Base-by-base conservation (phyloP, 345 rosid genomes). In the Gossypium stocksii region DNA sequence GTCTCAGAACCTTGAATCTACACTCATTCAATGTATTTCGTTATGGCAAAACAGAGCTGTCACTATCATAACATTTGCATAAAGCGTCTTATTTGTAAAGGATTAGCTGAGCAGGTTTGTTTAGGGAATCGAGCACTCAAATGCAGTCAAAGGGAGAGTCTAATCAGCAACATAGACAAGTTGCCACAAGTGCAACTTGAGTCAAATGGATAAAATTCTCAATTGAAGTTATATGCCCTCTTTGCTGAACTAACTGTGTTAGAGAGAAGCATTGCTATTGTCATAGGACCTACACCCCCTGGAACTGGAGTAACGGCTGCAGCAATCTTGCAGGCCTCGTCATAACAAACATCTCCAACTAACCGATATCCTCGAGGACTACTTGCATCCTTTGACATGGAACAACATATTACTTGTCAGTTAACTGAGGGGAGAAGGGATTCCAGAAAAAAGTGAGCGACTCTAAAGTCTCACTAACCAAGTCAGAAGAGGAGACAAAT, bases 241-340 rank as follows among this genome's bases (percentile, higher is more conserved):
- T 90, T 89, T 11, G 97, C 93, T 0, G 98, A 86, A 56, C 46
- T 78, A 66, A 94, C 86, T n/a, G 96, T 91, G 77, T 93, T 91
- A 7, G 92, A 83, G 7, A 90, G 90, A 72, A 93, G 98, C 97
- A 93, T 88, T 27, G 94, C 97, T 74, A 90, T 89, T 7, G 97
- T 91, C 97, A 93, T 91, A 0, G 97, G 94, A 76, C 98, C 98
- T 67, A 93, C 97, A 70, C 97, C 97, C 6, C 98, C 93, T 0
- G 93, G 97, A 76, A 93, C 95, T 46, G 95, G 95, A 46, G 98
- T 93, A 68, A 90, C 64, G 16, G 93, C 93, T 34, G 90, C 85
- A 71, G 96, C 97, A 72, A 88, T 87, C 78, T 87, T 77, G 78
- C 89, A 73, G 46, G 89, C 98, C 78, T 93, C 94, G 63, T 93